Base-by-base conservation (phyloP, 352 stramenopile species). In the Phytophthora foliorum region DNA sequence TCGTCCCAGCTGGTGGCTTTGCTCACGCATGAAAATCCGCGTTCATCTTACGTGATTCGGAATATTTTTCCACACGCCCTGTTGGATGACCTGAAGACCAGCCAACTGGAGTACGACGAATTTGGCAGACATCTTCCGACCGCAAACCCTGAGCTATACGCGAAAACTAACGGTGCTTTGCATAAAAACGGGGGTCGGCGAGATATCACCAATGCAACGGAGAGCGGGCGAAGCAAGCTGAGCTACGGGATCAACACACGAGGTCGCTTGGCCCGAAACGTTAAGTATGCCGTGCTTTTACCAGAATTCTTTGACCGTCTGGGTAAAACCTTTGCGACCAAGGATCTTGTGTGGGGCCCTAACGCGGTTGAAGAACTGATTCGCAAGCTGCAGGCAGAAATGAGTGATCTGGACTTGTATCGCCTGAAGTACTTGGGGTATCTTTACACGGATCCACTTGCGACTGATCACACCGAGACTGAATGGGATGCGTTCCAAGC, bases 261-360 rank as follows among this genome's bases (percentile, higher is more conserved):
- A 6, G 77, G 81, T 46, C 73, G 86, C 6, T 74, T 96, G n/a
- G 87, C 91, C n/a, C 74, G 77, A 46, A 86, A 87, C 24, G 75
- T 83, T 0, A 96, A 96, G 56, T 88, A 88, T 34, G 88, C 93
- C 22, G 89, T 96, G 14, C 62, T 96, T 3, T 72, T 95, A 57
- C 89, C 89, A 4, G 89, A 96, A 50, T 96, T 96, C 56, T 96
- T 96, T 57, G 89, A 96, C 22, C 85, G 88, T 14, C 41, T 96
- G 29, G 81, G 84, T 67, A 92, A 89, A 77, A 90, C 62, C 7
- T 88, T 84, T 49, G 70, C 81, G 24, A 91, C 88, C 4, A 96
- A 95, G 51, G 89, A 96, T 57, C 69, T 95, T 45, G 82, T 94
- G 16, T 96, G 89, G 89, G 86, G 88, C 0, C 74, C 80, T 7